Evolutionary conservation across 2,329 filamentous ascomycete species (phyloP).

Genomic region (Alternaria sp.): DNA sequence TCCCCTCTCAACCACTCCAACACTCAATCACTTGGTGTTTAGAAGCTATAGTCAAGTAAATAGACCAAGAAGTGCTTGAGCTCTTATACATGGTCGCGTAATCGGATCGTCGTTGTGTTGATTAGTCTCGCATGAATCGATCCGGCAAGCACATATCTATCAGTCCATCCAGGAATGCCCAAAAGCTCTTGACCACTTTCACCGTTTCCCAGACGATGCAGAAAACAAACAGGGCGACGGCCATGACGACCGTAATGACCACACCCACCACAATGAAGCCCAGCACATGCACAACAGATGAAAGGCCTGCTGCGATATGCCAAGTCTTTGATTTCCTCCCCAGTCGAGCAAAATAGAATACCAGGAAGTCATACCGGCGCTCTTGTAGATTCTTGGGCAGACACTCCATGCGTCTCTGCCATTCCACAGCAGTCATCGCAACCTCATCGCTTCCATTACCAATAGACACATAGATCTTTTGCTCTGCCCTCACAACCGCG

Average conservation of each 20-base stretch:
- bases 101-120: neutral
- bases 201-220: neutral
- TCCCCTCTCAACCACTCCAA: neutral
- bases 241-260: neutral
- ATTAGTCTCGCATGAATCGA: neutral
- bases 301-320: neutral
- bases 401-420: neutral
- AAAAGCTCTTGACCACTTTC: neutral
- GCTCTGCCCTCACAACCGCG: slow-evolving; percentile 6
- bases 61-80: neutral
- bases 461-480: slow-evolving; percentile 6
- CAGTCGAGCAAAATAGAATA: slow-evolving; percentile 8
- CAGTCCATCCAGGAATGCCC: neutral
- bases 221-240: neutral
- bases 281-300: slow-evolving; percentile 1
- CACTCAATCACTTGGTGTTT: neutral
- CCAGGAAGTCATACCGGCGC: slow-evolving; percentile 3
- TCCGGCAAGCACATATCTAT: neutral
- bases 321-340: neutral
- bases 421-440: neutral
- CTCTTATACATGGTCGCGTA: neutral
- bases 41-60: neutral
- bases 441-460: neutral
- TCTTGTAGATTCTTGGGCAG: neutral
- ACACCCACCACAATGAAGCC: slow-evolving; percentile 1